Conservation (phyloP, 2,329 filamentous ascomycete species). For the Stylonectria norvegica region DNA sequence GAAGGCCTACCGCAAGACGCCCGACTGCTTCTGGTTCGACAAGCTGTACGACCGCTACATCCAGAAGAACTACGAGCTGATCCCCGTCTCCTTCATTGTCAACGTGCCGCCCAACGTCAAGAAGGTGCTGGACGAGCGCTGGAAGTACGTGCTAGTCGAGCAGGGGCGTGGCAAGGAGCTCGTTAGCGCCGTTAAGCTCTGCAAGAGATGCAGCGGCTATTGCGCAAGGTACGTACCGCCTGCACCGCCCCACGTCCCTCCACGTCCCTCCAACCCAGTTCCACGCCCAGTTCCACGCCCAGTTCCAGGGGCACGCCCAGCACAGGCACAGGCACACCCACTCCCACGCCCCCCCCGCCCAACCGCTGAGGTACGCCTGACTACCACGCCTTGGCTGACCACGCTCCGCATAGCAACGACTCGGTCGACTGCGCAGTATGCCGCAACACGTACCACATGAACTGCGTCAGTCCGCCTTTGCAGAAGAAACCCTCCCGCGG, state of each 20-base stretch:
- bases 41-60: slow-evolving; percentile 98
- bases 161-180: slow-evolving; percentile 90
- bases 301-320: too few species aligned
- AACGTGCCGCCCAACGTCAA: slow-evolving; percentile 96
- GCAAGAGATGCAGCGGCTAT: slow-evolving; percentile 87
- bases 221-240: slow-evolving; percentile 71
- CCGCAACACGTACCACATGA: slow-evolving; percentile 95
- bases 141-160: slow-evolving; percentile 95
- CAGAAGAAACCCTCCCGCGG: slow-evolving; percentile 95
- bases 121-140: slow-evolving; percentile 90
- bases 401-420: slow-evolving; percentile 61
- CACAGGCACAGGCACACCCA: too few species aligned
- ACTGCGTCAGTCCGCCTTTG: slow-evolving; percentile 87
- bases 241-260: slow-evolving; percentile 19
- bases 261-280: slow-evolving; percentile 3
- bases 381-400: slow-evolving; percentile 24
- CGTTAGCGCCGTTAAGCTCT: slow-evolving; percentile 92
- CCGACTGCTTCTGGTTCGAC: slow-evolving; percentile 93
- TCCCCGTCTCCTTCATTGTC: slow-evolving; percentile 87
- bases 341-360: too few species aligned
- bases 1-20: slow-evolving; percentile 77
- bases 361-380: too few species aligned
- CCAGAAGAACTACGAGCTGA: slow-evolving; percentile 94
- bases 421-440: slow-evolving; percentile 97
- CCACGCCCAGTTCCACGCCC: too few species aligned